Base-by-base conservation (phyloP, 495 filamentous ascomycete genomes). In the Chlorociboria aeruginascens region DNA sequence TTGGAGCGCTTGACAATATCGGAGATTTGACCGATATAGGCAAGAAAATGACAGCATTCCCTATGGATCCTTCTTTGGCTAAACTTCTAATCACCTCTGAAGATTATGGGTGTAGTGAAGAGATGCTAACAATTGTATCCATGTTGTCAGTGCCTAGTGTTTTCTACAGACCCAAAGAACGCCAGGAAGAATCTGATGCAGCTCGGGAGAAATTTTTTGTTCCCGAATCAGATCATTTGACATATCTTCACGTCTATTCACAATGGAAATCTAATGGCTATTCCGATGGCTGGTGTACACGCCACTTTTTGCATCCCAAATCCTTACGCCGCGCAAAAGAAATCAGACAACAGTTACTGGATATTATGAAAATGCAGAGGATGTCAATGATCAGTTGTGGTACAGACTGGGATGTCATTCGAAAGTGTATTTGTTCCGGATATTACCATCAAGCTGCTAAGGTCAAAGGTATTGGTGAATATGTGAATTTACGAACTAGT, bases 141-240 rank as follows among this genome's bases (percentile, higher is more conserved):
- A 97, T 99, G 93, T 77, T 99, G 12, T 94, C 87, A 3, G 93
- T 97, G 0, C 92, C 93, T 10, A 89, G 78, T 54, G 92, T 97
- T 35, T 99, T 96, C 70, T 97, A 95, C 64, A 86, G 93, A 13
- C 93, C 93, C 8, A 96, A 94, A 57, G 93, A 99, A 62, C 84
- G 93, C 0, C 86, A 94, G 57, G 93, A 97, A 54, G 93, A 99
- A 67, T 89, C 89, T 12, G 93, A 99, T 59, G 81, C 89, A 0
- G 90, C 93, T 3, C 77, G 89, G n/a, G 93, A 99, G 58, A 95
- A 96, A 58, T 99, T 99, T 65, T 97, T 95, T 63, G 93, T 97
- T 11, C 86, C 89, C 12, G 92, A 99, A 66, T 95, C 87, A 2
- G 93, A 99, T 63, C 93, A 99, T 59, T 67, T 99, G 6, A 99